Base-by-base conservation (phyloP, 805 yeast genomes). In the Spathaspora girioi region DNA sequence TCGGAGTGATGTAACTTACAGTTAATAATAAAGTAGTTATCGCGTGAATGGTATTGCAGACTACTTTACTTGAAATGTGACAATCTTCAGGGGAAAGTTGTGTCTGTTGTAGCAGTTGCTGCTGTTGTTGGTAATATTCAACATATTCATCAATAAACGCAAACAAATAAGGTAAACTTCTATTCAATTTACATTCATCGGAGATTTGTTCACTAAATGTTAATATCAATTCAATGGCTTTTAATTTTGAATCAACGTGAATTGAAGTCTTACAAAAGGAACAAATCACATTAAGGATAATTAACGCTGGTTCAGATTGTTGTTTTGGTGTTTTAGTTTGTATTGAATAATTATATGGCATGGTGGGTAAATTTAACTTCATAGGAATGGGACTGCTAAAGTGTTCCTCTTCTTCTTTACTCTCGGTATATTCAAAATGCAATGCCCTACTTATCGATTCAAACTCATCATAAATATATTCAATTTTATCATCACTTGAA, bases 111-210 rank as follows among this genome's bases (percentile, higher is more conserved):
- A n/a, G n/a, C n/a, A n/a, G n/a, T n/a, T n/a, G n/a, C 26, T 62
- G 51, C 26, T 49, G 54, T 35, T 35, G 40, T 9, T 35, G 40
- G 14, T 35, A n/a, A 14, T 35, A 35, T 42, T 65, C 67, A 3
- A 66, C 58, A 45, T 60, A 70, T 44, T 89, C 96, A 48, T 87
- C 90, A 12, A 92, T 65, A 49, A 90, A 72, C n/a, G 82, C 70
- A 19, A 89, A 78, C 20, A 94, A 65, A 62, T 86, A 89, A 0
- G 99, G 98, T 20, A 94, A 66, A 31, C 90, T 82, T 44, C 97
- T 69, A 64, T 94, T 97, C 40, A 94, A 71, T 63, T 91, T 93
- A 14, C 84, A 84, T 51, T 88, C 96, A 63, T 94, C 98, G 20
- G 81, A 80, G 1, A 90, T 73, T 51, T 82, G 79, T 60, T 89